Evolutionary conservation across 2,329 filamentous ascomycete species (phyloP).

Genomic region (Penicillium oxalicum): DNA sequence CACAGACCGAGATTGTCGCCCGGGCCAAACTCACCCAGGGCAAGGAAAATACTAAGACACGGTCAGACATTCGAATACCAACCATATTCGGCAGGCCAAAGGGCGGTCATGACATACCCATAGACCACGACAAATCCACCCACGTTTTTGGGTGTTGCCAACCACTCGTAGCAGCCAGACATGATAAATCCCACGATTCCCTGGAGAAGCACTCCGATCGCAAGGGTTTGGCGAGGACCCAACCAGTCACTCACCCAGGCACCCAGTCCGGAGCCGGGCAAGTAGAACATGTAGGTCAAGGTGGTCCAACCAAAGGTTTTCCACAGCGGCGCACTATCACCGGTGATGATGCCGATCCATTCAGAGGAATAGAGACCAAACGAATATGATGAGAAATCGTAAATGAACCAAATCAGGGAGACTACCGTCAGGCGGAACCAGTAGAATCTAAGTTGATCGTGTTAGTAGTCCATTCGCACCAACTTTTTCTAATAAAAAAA

Average conservation of each 20-base stretch:
- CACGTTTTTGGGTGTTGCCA: conserved; percentile 63
- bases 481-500: too few species aligned
- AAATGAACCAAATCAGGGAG: conserved; percentile 76
- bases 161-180: conserved; percentile 67
- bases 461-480: conserved; percentile 35
- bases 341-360: conserved; percentile 55
- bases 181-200: conserved; percentile 81
- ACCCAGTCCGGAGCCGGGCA: conserved; percentile 73
- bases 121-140: conserved; percentile 74
- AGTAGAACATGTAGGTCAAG: conserved; percentile 80
- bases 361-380: conserved; percentile 79
- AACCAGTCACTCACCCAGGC: conserved; percentile 71
- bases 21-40: conserved; percentile 73
- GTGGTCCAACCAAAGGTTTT: conserved; percentile 83
- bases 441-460: conserved; percentile 52
- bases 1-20: conserved; percentile 88
- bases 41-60: conserved; percentile 57
- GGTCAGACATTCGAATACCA: not conserved
- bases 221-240: conserved; percentile 70
- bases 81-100: not conserved
- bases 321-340: conserved; percentile 57
- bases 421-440: conserved; percentile 66
- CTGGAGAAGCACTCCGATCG: conserved; percentile 64
- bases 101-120: conserved; percentile 39
- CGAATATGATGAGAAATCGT: conserved; percentile 77